Conservation (phyloP, 108 stramenopile genomes). For the Pinguiococcus pyrenoidosus region DNA sequence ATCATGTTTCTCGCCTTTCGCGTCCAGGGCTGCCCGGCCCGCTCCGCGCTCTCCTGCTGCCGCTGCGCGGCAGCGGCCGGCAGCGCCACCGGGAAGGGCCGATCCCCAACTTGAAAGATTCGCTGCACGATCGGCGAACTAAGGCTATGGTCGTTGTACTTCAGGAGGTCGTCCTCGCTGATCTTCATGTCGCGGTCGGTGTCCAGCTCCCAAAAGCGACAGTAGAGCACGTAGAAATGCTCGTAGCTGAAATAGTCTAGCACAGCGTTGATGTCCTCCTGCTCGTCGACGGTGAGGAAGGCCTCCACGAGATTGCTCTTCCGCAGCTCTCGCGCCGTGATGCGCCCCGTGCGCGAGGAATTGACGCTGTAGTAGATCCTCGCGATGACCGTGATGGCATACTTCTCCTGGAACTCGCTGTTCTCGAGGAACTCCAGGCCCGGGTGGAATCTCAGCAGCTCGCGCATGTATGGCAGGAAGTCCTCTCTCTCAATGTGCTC, state of each 20-base stretch:
- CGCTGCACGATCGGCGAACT: conserved; percentile 90
- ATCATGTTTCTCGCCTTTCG: too few species aligned
- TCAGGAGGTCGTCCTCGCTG: conserved; percentile 76
- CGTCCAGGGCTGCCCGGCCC: conserved; percentile 34
- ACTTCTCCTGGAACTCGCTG: conserved; percentile 91
- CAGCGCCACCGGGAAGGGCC: conserved; percentile 10
- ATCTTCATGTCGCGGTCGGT: conserved; percentile 85
- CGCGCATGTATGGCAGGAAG: conserved; percentile 78
- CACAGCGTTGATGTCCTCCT: conserved; percentile 92
- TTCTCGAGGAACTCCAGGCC: conserved; percentile 71
- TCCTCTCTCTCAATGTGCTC: conserved; percentile 74
- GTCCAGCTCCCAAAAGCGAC: conserved; percentile 96
- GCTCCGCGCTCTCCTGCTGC: conserved; percentile 11
- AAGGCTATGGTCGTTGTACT: conserved; percentile 85
- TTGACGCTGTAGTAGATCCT: conserved; percentile 86
- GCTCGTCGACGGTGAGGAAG: conserved; percentile 72
- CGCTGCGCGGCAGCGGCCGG: conserved; percentile 23
- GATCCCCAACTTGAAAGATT: conserved; percentile 67
- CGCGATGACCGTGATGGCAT: conserved; percentile 88
- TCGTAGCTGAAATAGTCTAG: conserved; percentile 64
- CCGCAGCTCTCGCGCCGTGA: conserved; percentile 71
- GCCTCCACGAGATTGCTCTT: conserved; percentile 65
- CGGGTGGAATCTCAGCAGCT: conserved; percentile 74
- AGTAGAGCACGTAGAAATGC: conserved; percentile 98
- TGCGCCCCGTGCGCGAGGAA: conserved; percentile 58